Evolutionary conservation across 2,329 filamentous ascomycete species (phyloP).

Genomic region (Epichloe festucae): DNA sequence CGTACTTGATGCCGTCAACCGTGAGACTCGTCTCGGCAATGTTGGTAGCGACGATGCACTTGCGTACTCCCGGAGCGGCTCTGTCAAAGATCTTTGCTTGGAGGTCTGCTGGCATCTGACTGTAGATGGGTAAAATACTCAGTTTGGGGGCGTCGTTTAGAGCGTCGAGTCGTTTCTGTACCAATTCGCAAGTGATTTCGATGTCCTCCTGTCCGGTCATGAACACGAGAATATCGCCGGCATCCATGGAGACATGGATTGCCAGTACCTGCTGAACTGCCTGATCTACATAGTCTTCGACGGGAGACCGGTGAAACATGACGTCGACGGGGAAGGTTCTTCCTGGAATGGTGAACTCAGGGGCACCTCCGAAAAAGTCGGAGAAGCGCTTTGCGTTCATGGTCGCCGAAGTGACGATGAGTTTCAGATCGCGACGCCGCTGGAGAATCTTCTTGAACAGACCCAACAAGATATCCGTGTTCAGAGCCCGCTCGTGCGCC

Average conservation of each 20-base stretch:
- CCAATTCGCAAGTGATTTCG: slow-evolving; percentile 85
- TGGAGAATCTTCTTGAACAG: slow-evolving; percentile 94
- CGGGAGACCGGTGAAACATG: slow-evolving; percentile 86
- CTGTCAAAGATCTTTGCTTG: slow-evolving; percentile 97
- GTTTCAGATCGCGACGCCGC: slow-evolving; percentile 76
- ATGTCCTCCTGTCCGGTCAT: slow-evolving; percentile 99
- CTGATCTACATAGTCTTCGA: slow-evolving; percentile 95
- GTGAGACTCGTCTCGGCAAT: slow-evolving; percentile 97
- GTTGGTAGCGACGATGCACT: slow-evolving; percentile 96
- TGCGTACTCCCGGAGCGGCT: slow-evolving; percentile 78
- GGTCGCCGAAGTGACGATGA: slow-evolving; percentile 95
- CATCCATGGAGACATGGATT: slow-evolving; percentile 89
- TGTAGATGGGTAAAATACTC: slow-evolving; percentile 93
- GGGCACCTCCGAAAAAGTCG: slow-evolving; percentile 88
- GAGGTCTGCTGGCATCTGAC: slow-evolving; percentile 96
- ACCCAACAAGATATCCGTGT: slow-evolving; percentile 95
- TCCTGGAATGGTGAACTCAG: slow-evolving; percentile 91
- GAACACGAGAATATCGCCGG: slow-evolving; percentile 91
- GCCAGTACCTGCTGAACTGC: slow-evolving; percentile 91
- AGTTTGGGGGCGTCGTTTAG: slow-evolving; percentile 92
- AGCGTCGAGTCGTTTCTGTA: slow-evolving; percentile 74
- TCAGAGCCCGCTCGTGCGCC: slow-evolving; percentile 89
- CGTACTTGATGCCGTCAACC: slow-evolving; percentile 98
- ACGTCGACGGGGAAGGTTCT: slow-evolving; percentile 95
- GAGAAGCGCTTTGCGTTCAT: slow-evolving; percentile 98